These are phyloP conservation scores for Trichoderma hamatum DNA, from an alignment of 2,329 filamentous ascomycete genomes.

Conservation along the genomic window DNA sequence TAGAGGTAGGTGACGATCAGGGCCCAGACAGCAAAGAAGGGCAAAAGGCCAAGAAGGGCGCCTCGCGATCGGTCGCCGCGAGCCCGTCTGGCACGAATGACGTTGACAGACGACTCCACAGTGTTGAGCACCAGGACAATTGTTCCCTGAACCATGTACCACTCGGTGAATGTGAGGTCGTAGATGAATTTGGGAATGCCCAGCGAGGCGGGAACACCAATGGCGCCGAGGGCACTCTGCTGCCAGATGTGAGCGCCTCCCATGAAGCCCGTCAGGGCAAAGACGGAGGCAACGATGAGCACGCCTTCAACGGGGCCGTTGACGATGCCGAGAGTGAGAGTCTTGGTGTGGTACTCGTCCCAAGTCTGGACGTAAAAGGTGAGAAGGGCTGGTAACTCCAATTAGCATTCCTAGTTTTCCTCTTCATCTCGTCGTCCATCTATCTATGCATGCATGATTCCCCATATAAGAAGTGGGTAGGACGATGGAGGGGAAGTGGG, in stretches of 20 bases:
- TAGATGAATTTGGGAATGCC: conserved; percentile 74
- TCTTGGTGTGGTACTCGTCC: conserved; percentile 99
- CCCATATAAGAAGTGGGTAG: not conserved
- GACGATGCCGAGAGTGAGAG: conserved; percentile 85
- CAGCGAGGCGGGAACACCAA: conserved; percentile 67
- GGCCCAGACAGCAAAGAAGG: conserved; percentile 77
- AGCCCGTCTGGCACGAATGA: conserved; percentile 76
- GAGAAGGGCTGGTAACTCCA: conserved; percentile 62
- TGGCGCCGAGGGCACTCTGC: conserved; percentile 71
- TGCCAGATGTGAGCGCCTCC: conserved; percentile 95
- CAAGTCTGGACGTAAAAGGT: conserved; percentile 99
- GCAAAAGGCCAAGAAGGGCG: conserved; percentile 79
- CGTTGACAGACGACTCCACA: conserved; percentile 75
- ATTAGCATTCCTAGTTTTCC: conserved; percentile 10
- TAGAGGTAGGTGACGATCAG: conserved; percentile 78
- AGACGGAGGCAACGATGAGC: conserved; percentile 79
- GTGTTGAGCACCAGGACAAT: conserved; percentile 86
- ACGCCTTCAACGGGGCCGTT: conserved; percentile 96
- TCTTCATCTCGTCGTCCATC: not conserved
- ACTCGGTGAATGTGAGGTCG: conserved; percentile 83
- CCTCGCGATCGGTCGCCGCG: conserved; percentile 72
- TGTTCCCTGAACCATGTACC: conserved; percentile 86
- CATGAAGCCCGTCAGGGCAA: conserved; percentile 78
- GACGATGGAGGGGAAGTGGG: conserved; percentile 7
- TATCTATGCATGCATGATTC: not conserved